phyloP scores from a whole-genome alignment of 371 early-diverging fungal species.

The Syncephalastrum sp. region DNA sequence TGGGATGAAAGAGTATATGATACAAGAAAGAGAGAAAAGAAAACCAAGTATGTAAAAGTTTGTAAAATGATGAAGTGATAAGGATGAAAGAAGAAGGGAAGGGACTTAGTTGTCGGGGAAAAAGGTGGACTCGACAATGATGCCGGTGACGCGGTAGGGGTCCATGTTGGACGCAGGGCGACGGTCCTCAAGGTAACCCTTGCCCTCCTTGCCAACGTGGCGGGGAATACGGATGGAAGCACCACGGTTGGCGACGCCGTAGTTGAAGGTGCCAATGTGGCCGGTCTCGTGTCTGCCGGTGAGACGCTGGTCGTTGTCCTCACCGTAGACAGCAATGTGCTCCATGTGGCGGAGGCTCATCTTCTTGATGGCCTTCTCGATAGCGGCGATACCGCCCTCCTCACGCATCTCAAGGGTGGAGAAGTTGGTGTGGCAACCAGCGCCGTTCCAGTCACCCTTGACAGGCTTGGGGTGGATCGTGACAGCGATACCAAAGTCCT shows the following conservation, averaged over 20 bases:
- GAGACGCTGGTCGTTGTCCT: constrained; percentile 62
- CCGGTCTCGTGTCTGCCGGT: constrained; percentile 66
- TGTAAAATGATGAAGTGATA: constrained; percentile 4
- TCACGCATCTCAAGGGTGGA: constrained; percentile 51
- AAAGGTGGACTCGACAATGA: constrained; percentile 56
- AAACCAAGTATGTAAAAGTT: constrained; percentile 1
- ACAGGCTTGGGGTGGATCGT: constrained; percentile 57
- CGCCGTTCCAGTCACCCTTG: constrained; percentile 58
- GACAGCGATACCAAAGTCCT: constrained; percentile 54
- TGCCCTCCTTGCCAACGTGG: constrained; percentile 58
- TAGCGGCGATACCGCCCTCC: constrained; percentile 47
- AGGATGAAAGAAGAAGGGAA: constrained; percentile 1
- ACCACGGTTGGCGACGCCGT: constrained; percentile 66
- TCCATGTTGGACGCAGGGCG: constrained; percentile 68
- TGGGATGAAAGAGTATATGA: constrained; percentile 1
- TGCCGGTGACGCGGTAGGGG: constrained; percentile 60
- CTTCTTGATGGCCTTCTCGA: constrained; percentile 53
- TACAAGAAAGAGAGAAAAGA: neutral
- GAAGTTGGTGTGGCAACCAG: constrained; percentile 54
- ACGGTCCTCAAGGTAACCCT: constrained; percentile 63
- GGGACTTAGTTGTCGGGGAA: constrained; percentile 16
- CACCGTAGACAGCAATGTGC: constrained; percentile 67
- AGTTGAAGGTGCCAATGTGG: constrained; percentile 55
- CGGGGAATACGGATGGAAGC: constrained; percentile 70
- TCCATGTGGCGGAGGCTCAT: constrained; percentile 48